Evolutionary conservation across 169 alveolate genomes (phyloP).

Genomic region (Eimeria sp.): DNA sequence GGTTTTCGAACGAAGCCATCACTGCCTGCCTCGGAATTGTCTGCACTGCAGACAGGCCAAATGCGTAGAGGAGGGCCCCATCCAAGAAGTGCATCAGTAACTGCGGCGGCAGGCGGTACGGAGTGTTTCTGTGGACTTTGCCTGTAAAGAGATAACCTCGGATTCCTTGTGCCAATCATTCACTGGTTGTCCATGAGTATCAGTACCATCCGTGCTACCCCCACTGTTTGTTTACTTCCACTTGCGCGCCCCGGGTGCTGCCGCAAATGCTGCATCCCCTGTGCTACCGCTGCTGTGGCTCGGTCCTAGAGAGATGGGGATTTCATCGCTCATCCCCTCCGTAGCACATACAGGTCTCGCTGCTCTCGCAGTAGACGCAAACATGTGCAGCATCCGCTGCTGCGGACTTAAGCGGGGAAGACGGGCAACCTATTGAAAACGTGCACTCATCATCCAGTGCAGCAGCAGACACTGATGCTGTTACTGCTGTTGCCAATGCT

Average conservation of each 20-base stretch:
- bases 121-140: conserved; percentile 16
- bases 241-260: neutral
- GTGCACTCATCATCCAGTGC: conserved; percentile 33
- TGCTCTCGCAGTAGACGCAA: conserved; percentile 12
- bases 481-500: no score
- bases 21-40: neutral
- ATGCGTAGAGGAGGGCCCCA: conserved; percentile 70
- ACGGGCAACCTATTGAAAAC: conserved; percentile 6
- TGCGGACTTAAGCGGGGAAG: conserved; percentile 13
- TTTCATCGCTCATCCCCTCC: neutral
- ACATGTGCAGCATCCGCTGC: conserved; percentile 13
- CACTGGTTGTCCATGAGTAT: neutral
- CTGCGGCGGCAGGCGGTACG: conserved; percentile 33
- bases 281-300: neutral
- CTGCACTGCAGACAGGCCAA: conserved; percentile 41
- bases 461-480: conserved; percentile 9
- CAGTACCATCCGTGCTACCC: neutral
- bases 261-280: neutral
- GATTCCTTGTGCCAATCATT: neutral
- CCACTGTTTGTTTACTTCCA: neutral
- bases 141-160: neutral
- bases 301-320: neutral
- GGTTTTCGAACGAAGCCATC: neutral
- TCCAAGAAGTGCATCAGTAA: conserved; percentile 70
- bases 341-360: conserved; percentile 36